These are phyloP conservation scores for Pezicula carpinea DNA, from an alignment of 2,329 filamentous ascomycete species.

Conservation along the genomic window DNA sequence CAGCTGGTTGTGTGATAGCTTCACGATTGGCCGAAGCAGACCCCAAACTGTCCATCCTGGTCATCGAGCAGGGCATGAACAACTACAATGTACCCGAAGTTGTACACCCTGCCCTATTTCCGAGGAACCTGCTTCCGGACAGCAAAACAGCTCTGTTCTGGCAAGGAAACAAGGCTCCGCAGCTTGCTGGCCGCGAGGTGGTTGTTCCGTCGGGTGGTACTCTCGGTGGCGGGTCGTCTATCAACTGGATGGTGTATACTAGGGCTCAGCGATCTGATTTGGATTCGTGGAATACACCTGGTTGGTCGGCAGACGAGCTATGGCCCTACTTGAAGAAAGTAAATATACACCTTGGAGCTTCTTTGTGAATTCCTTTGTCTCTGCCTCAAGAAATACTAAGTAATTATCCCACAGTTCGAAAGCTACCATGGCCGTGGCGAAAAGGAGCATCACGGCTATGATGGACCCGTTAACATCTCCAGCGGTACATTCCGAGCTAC, in stretches of 20 bases:
- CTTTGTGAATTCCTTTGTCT: background rate
- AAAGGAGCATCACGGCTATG: conserved; percentile 38
- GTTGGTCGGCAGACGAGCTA: conserved; percentile 45
- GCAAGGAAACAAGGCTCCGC: conserved; percentile 34
- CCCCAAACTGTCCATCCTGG: conserved; percentile 38
- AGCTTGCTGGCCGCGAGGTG: conserved; percentile 34
- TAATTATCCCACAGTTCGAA: conserved; percentile 38
- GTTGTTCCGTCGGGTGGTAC: conserved; percentile 30
- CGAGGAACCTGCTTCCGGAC: conserved; percentile 36
- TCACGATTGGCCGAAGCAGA: conserved; percentile 40
- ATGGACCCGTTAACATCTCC: conserved; percentile 50
- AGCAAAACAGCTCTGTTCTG: conserved; percentile 42
- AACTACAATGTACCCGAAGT: conserved; percentile 40
- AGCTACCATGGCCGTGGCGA: conserved; percentile 36
- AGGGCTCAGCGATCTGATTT: conserved; percentile 39
- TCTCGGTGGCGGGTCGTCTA: conserved; percentile 40
- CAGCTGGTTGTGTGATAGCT: conserved; percentile 38
- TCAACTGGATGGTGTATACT: conserved; percentile 31
- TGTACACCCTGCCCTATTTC: conserved; percentile 40
- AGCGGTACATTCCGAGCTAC: conserved; percentile 37
- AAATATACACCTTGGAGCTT: background rate
- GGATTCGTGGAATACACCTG: conserved; percentile 44
- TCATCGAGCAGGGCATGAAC: conserved; percentile 45
- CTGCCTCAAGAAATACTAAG: background rate
- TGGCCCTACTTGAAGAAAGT: conserved; percentile 45